These are phyloP conservation scores for Psilocybe sp. DNA, from an alignment of 768 basidiomycete species.

Conservation along the genomic window DNA sequence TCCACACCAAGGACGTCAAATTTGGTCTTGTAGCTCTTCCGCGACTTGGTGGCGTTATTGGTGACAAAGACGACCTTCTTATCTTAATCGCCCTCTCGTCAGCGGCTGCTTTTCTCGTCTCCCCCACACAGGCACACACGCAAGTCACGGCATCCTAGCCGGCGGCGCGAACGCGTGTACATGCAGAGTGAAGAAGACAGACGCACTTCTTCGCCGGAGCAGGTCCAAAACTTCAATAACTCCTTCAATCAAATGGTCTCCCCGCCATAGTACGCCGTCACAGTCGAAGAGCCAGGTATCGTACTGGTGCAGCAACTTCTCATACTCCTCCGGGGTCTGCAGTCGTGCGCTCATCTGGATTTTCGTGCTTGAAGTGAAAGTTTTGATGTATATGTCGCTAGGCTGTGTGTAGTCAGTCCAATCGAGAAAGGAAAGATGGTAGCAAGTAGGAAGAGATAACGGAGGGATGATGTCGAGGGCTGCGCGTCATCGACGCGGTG, in stretches of 20 bases:
- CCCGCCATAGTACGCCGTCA: conserved; percentile 93
- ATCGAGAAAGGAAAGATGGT: neutral
- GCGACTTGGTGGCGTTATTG: conserved; percentile 95
- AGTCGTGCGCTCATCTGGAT: conserved; percentile 34
- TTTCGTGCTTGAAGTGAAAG: neutral
- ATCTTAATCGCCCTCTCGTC: conserved; percentile 36
- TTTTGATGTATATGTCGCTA: neutral
- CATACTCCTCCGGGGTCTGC: conserved; percentile 43
- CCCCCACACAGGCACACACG: too few species aligned
- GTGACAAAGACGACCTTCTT: conserved; percentile 92
- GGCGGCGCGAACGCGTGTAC: too few species aligned
- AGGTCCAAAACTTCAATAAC: conserved; percentile 70
- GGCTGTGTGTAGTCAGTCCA: neutral
- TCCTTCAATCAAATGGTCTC: conserved; percentile 75
- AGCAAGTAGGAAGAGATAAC: too few species aligned
- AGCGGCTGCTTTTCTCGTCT: too few species aligned
- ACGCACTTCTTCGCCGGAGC: conserved; percentile 71
- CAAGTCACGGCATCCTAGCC: too few species aligned
- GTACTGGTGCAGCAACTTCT: conserved; percentile 55
- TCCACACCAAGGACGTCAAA: conserved; percentile 89
- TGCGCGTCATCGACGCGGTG: too few species aligned
- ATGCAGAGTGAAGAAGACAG: conserved; percentile 6
- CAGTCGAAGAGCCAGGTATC: conserved; percentile 98
- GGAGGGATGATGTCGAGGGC: too few species aligned
- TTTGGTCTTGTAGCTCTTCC: conserved; percentile 83